Conservation (phyloP, 108 stramenopile species). For the Mayamaea pseudoterrestris region DNA sequence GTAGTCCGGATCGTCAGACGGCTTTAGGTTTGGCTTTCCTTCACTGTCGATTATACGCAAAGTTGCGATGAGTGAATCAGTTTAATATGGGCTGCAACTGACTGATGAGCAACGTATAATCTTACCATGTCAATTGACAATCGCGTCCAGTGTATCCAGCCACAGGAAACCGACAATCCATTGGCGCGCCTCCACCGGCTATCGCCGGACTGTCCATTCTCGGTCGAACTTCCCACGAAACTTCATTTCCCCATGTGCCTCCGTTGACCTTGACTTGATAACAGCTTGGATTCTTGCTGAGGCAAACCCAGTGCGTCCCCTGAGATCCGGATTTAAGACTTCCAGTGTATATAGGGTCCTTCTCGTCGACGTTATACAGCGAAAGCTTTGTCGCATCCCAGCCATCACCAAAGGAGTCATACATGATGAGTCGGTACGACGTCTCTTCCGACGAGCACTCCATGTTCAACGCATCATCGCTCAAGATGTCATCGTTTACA, state of each 20-base stretch:
- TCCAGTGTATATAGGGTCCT: conserved; percentile 39
- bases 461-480: conserved; percentile 13
- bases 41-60: too few relatives aligned
- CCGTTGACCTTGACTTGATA: conserved; percentile 54
- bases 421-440: conserved; percentile 57
- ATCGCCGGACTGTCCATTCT: conserved; percentile 21
- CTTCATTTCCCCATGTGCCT: conserved; percentile 85
- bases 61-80: too few relatives aligned
- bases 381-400: conserved; percentile 64
- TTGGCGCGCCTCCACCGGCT: conserved; percentile 64
- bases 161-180: conserved; percentile 42
- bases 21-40: conserved; percentile 17
- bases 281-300: conserved; percentile 46
- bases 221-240: conserved; percentile 74
- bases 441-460: conserved; percentile 24
- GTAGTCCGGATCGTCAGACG: conserved; percentile 60
- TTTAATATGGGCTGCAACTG: too few relatives aligned
- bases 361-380: conserved; percentile 27
- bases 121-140: too few relatives aligned
- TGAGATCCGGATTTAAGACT: conserved; percentile 52
- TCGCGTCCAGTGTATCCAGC: too few relatives aligned
- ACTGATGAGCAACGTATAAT: too few relatives aligned
- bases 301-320: conserved; percentile 61
- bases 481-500: conserved; percentile 13
- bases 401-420: conserved; percentile 80